These are phyloP conservation scores for Hydnomerulius pinastri DNA, from an alignment of 768 basidiomycete species.

Conservation along the genomic window DNA sequence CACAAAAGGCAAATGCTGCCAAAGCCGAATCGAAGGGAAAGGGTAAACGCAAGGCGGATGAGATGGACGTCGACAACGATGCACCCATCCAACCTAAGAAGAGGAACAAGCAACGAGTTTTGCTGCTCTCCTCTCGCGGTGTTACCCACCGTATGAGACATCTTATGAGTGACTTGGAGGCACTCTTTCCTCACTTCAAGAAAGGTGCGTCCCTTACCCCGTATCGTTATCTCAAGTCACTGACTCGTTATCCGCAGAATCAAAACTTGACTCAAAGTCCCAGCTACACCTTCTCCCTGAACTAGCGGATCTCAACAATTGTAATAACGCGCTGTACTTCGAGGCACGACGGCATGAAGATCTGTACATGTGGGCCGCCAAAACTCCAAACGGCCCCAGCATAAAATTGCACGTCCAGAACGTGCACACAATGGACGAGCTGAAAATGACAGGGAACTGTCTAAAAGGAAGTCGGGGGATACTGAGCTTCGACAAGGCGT, in stretches of 20 bases:
- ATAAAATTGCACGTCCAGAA: constrained; percentile 98
- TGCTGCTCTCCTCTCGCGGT: constrained; percentile 90
- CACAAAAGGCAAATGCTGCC: constrained; percentile 57
- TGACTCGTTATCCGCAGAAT: constrained; percentile 54
- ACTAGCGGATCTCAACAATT: constrained; percentile 95
- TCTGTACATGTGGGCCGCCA: constrained; percentile 94
- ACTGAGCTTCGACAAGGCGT: constrained; percentile 87
- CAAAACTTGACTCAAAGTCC: constrained; percentile 96
- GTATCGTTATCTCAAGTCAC: neutral
- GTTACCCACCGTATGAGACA: constrained; percentile 97
- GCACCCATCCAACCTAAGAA: constrained; percentile 46
- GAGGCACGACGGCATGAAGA: constrained; percentile 96
- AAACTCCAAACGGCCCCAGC: constrained; percentile 97
- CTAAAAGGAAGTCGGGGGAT: constrained; percentile 92
- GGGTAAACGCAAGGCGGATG: constrained; percentile 66
- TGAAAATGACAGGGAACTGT: constrained; percentile 99
- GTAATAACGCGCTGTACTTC: constrained; percentile 97
- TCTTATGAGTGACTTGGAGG: constrained; percentile 92
- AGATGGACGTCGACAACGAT: constrained; percentile 58
- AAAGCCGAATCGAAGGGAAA: constrained; percentile 47
- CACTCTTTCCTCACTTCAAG: constrained; percentile 90
- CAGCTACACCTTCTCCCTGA: constrained; percentile 92
- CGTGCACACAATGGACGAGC: constrained; percentile 98
- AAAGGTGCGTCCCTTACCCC: constrained; percentile 65
- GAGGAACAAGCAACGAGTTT: constrained; percentile 93